phyloP scores from a whole-genome alignment of 371 early-diverging fungal genomes.

The Gilbertella persicaria region DNA sequence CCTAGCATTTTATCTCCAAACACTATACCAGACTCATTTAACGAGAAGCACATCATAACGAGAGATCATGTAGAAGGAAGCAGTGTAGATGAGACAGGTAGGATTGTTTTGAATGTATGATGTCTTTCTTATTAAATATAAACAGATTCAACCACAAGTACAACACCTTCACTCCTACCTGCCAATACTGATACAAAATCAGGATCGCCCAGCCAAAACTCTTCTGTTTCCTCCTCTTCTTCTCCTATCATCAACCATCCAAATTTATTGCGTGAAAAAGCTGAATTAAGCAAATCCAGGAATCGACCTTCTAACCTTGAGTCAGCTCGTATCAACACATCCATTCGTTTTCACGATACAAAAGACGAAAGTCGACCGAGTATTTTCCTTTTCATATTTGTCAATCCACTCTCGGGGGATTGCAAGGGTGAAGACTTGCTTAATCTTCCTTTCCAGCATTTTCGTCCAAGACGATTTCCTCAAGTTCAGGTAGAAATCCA shows the following conservation, averaged over 20 bases:
- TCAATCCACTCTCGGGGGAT: slow-evolving; percentile 64
- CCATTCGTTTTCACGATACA: slow-evolving; percentile 19
- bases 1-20: no score
- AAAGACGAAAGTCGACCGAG: slow-evolving; percentile 39
- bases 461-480: slow-evolving; percentile 55
- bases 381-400: slow-evolving; percentile 62
- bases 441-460: slow-evolving; percentile 55
- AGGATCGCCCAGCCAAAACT: no score
- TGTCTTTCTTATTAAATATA: no score
- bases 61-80: no score
- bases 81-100: no score
- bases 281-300: not conserved
- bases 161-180: no score
- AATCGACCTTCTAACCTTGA: slow-evolving; percentile 6
- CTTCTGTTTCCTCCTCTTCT: no score
- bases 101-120: no score
- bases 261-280: slow-evolving; percentile 1
- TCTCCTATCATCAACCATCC: slow-evolving; percentile 1
- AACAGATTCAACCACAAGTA: no score
- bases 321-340: slow-evolving; percentile 12
- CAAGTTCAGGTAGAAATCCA: slow-evolving; percentile 66
- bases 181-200: no score
- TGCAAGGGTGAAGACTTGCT: slow-evolving; percentile 57
- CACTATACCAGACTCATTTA: no score
- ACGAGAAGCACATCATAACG: no score